phyloP scores from a whole-genome alignment of 345 rosid species.

The Arabidopsis arenosa region DNA sequence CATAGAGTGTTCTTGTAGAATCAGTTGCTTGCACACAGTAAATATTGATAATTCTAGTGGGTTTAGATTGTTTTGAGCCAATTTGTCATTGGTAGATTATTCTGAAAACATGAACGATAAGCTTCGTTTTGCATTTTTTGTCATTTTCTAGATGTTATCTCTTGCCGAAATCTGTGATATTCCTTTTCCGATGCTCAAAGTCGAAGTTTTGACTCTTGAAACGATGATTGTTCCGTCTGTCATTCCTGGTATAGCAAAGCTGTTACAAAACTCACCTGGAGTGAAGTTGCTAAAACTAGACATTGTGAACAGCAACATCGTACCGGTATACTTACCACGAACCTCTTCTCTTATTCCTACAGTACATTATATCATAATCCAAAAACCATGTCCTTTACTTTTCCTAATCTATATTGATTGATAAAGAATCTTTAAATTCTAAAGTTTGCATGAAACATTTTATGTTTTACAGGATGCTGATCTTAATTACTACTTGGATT shows the following conservation, averaged over 20 bases:
- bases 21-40: background rate
- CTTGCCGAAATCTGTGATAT: background rate
- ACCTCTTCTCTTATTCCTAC: background rate
- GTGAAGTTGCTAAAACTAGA: background rate
- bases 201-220: background rate
- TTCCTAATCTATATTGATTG: too few species aligned
- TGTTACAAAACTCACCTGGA: constrained; percentile 17
- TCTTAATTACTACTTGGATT: constrained; percentile 16
- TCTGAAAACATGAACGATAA: too few species aligned
- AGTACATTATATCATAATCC: background rate
- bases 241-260: background rate
- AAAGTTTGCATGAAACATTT: background rate
- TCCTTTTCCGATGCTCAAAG: background rate
- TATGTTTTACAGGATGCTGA: background rate
- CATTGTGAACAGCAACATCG: background rate
- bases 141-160: background rate
- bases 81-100: too few species aligned
- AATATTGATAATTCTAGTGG: background rate
- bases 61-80: background rate
- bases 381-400: background rate
- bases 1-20: too few species aligned
- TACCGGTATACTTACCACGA: background rate
- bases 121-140: background rate
- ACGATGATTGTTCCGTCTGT: background rate
- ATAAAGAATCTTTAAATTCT: too few species aligned